Percentiles rank a stretch among this genome's conserved stretches.
These are phyloP conservation scores for Phylloporus sp. DNA, from an alignment of 768 basidiomycete species.

Conservation along the genomic window DNA sequence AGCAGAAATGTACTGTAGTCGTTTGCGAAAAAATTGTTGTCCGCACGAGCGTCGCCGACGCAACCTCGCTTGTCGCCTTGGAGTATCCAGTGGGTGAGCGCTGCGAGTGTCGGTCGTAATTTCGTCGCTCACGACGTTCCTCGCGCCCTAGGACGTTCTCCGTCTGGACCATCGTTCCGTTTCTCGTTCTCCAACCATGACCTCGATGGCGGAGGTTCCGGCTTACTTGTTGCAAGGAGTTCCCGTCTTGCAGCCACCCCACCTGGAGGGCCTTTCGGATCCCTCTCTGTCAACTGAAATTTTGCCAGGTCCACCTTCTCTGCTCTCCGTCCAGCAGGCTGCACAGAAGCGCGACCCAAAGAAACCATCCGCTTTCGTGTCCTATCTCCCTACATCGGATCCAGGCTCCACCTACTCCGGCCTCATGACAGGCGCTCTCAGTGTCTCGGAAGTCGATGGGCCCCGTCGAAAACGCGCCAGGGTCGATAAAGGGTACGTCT, in stretches of 20 bases:
- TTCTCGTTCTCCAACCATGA: constrained; percentile 45
- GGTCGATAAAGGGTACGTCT: constrained; percentile 66
- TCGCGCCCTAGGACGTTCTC: constrained; percentile 16
- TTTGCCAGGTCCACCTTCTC: constrained; percentile 80
- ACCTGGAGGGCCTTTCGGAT: constrained; percentile 69
- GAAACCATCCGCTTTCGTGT: constrained; percentile 63
- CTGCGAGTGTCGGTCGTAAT: constrained; percentile 14
- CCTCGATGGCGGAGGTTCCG: constrained; percentile 64
- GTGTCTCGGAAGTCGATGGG: constrained; percentile 54
- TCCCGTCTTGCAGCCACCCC: constrained; percentile 67
- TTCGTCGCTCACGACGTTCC: constrained; percentile 22
- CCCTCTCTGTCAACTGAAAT: constrained; percentile 82
- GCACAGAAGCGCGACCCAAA: constrained; percentile 74
- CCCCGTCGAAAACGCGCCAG: constrained; percentile 68
- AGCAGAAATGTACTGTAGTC: constrained; percentile 7
- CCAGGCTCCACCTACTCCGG: constrained; percentile 87
- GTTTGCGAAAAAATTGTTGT: constrained; percentile 26
- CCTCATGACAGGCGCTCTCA: constrained; percentile 60
- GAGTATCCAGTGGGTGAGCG: constrained; percentile 18
- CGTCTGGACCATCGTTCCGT: constrained; percentile 16
- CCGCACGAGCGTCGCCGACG: constrained; percentile 14
- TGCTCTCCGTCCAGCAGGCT: constrained; percentile 65
- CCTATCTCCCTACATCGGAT: constrained; percentile 80
- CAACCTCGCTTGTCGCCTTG: constrained; percentile 22
- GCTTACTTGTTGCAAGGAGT: constrained; percentile 71